Evolutionary conservation across 2,329 filamentous ascomycete genomes (phyloP).

Genomic region (Trichoderma lentiforme): DNA sequence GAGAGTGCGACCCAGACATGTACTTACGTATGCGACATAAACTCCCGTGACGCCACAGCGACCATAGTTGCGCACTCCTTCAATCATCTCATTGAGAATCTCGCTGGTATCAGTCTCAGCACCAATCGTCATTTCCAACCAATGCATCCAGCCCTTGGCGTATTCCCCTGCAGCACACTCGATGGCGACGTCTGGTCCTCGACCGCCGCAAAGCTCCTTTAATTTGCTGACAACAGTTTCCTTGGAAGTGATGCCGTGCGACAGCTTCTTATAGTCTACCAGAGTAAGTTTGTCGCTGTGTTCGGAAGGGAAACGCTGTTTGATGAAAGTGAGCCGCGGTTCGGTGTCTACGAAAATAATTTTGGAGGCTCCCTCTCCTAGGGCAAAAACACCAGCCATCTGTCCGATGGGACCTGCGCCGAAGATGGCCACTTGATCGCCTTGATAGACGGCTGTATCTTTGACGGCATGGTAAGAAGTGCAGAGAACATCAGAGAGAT

Average conservation of each 20-base stretch:
- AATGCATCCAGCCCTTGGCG: constrained; percentile 58
- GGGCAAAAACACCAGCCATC: constrained; percentile 73
- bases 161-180: constrained; percentile 65
- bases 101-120: constrained; percentile 83
- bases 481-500: constrained; percentile 73
- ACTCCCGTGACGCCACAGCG: constrained; percentile 74
- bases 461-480: constrained; percentile 82
- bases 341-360: constrained; percentile 70
- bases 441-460: constrained; percentile 75
- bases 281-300: constrained; percentile 57
- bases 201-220: constrained; percentile 68
- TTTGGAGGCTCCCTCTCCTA: constrained; percentile 68
- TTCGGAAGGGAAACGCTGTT: constrained; percentile 53
- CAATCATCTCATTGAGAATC: constrained; percentile 76
- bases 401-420: constrained; percentile 86
- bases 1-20: neutral
- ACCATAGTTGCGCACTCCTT: constrained; percentile 68
- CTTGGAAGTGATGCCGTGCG: constrained; percentile 54
- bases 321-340: constrained; percentile 65
- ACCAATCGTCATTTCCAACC: constrained; percentile 57
- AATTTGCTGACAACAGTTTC: constrained; percentile 66
- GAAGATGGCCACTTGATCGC: constrained; percentile 76
- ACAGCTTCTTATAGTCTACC: constrained; percentile 63
- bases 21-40: constrained; percentile 57
- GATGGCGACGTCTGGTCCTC: constrained; percentile 70